phyloP scores from a whole-genome alignment of 306 rosid species.

The Prunus kanzakura region DNA sequence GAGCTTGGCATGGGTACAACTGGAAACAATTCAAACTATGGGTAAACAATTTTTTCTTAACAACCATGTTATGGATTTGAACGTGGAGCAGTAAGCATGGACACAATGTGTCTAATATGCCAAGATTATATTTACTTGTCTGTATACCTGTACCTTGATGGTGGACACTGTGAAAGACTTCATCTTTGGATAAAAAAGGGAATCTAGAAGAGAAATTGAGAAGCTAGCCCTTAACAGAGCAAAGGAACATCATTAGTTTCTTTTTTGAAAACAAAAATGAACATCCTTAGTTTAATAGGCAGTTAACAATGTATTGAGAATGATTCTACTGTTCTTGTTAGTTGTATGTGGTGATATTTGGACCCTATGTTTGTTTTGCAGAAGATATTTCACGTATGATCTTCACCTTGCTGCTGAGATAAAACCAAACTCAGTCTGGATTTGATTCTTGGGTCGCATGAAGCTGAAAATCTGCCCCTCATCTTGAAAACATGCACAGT shows the following conservation, averaged over 20 bases:
- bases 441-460: background rate
- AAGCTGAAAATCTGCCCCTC: too few species aligned
- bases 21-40: too few species aligned
- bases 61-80: too few species aligned
- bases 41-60: too few species aligned
- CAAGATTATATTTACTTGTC: too few species aligned
- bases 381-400: background rate
- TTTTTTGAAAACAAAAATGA: too few species aligned
- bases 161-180: slow-evolving; percentile 39
- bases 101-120: too few species aligned
- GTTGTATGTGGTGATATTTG: background rate
- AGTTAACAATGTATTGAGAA: slow-evolving; percentile 23
- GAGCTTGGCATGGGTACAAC: too few species aligned
- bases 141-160: too few species aligned
- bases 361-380: background rate
- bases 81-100: too few species aligned
- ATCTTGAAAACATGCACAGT: too few species aligned
- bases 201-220: slow-evolving; percentile 35
- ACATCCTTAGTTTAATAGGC: slow-evolving; percentile 28
- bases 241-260: slow-evolving; percentile 25
- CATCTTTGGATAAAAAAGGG: slow-evolving; percentile 55
- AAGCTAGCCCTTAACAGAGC: slow-evolving; percentile 32
- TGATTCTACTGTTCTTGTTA: background rate
- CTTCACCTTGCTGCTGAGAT: background rate
- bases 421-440: background rate